Base-by-base conservation (phyloP, 306 rosid species). In the Trifolium pratense region DNA sequence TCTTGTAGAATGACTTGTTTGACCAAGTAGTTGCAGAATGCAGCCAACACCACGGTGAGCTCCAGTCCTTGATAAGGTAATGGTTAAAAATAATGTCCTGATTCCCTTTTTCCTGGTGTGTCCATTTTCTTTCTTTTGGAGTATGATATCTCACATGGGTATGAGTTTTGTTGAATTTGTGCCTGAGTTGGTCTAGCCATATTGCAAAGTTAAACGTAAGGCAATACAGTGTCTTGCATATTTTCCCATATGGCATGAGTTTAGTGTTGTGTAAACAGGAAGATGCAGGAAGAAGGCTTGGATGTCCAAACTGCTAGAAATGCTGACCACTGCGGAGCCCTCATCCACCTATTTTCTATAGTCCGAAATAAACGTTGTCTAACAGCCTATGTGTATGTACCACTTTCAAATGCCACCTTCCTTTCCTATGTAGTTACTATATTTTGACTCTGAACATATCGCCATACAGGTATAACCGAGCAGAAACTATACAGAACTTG, bases 361-460 rank as follows among this genome's bases (percentile, higher is more conserved):
- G 93, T 85, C 77, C 91, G 97, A 56, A 91, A 93, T 77, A 93
- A 93, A 74, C 97, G 94, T 67, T 89, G 96, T 78, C 83, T 93
- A 42, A 81, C 88, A 89, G 92, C 98, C 56, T 91, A 88, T 71
- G 58, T 84, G 98, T 89, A 79, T 84, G 79, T 71, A 32, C 64
- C 42, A 51, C 52, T 77, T 79, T 34, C 55, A 71, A 34, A 70
- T 75, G 52, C 16, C 48, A 53, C 71, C 74, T 70, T 46, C 52
- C 40, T 31, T 13, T 60, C n/a, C 32, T 60, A 3, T 12, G 3
- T 18, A 71, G 37, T 26, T 67, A 53, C 74, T 59, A 3, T 66
- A 21, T 55, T 55, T 55, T 29, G 31, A 64, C 71, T 63, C 43
- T 66, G 36, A 45, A 59, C 23, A 77, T 52, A 68, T 74, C 73